These are phyloP conservation scores for Wickerhamomyces kurtzmanii DNA, from an alignment of 805 yeast genomes.

Conservation along the genomic window DNA sequence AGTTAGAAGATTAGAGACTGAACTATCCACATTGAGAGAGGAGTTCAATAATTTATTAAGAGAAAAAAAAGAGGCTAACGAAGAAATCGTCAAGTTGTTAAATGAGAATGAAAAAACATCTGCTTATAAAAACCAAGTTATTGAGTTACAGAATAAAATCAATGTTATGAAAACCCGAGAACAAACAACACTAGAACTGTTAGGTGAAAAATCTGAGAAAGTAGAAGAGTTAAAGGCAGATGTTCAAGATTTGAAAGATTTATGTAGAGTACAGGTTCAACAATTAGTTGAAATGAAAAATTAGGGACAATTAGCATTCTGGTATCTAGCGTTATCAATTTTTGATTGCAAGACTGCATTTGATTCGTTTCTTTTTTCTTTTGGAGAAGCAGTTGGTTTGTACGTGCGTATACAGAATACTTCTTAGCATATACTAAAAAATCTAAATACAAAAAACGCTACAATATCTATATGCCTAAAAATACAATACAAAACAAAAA, in stretches of 20 bases:
- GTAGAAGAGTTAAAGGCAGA: slow-evolving; percentile 85
- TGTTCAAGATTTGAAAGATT: slow-evolving; percentile 78
- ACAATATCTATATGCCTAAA: not conserved
- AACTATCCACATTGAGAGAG: slow-evolving; percentile 53
- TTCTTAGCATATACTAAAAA: not conserved
- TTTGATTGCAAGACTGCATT: too few species aligned
- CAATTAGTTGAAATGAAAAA: slow-evolving; percentile 66
- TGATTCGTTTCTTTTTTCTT: too few species aligned
- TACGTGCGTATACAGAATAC: not conserved
- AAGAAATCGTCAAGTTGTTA: slow-evolving; percentile 52
- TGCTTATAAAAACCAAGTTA: slow-evolving; percentile 23
- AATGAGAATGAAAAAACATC: slow-evolving; percentile 40
- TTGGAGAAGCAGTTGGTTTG: not conserved
- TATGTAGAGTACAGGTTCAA: slow-evolving; percentile 77
- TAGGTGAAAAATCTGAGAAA: slow-evolving; percentile 83
- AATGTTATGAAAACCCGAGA: slow-evolving; percentile 21
- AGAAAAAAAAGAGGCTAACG: slow-evolving; percentile 60
- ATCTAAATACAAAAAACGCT: not conserved
- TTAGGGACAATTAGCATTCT: slow-evolving; percentile 2
- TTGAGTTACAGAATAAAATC: slow-evolving; percentile 25
- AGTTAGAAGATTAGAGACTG: slow-evolving; percentile 73
- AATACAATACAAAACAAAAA: too few species aligned
- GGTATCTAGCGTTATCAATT: not conserved
- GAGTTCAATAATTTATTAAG: slow-evolving; percentile 41
- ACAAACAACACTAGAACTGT: slow-evolving; percentile 51